Evolutionary conservation across 208 protist genomes (phyloP).

Genomic region (Leishmania amazonensis): DNA sequence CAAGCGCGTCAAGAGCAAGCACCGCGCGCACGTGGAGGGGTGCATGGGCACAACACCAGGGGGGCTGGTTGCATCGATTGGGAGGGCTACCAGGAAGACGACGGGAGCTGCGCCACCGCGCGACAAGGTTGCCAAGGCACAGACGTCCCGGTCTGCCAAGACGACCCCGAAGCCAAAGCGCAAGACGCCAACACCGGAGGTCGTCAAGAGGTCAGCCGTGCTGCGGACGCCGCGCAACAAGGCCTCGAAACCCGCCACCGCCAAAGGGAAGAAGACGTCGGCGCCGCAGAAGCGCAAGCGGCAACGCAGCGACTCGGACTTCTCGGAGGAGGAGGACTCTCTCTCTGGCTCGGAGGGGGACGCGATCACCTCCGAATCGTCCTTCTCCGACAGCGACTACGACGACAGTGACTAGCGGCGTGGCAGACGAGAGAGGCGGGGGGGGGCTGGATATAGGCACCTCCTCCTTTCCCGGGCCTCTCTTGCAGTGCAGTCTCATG

Average conservation of each 20-base stretch:
- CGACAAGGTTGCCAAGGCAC: not conserved
- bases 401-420: conserved; percentile 27
- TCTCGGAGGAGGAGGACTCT: conserved; percentile 30
- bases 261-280: conserved; percentile 26
- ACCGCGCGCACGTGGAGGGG: conserved; percentile 58
- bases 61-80: not conserved
- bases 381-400: conserved; percentile 19
- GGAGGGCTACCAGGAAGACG: not conserved
- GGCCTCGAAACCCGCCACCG: conserved; percentile 8
- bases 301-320: conserved; percentile 28
- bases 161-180: not conserved
- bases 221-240: conserved; percentile 13
- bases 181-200: not conserved
- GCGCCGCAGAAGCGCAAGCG: conserved; percentile 26
- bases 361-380: conserved; percentile 20
- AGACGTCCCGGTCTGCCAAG: not conserved
- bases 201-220: conserved; percentile 3
- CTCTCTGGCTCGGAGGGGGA: conserved; percentile 26
- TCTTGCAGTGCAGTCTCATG: not conserved
- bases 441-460: not conserved
- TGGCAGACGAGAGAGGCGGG: not conserved
- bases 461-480: not conserved
- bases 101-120: not conserved
- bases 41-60: conserved; percentile 36
- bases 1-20: conserved; percentile 44